Conservation (phyloP, 495 filamentous ascomycete species). For the Aspergillus baeticus region DNA sequence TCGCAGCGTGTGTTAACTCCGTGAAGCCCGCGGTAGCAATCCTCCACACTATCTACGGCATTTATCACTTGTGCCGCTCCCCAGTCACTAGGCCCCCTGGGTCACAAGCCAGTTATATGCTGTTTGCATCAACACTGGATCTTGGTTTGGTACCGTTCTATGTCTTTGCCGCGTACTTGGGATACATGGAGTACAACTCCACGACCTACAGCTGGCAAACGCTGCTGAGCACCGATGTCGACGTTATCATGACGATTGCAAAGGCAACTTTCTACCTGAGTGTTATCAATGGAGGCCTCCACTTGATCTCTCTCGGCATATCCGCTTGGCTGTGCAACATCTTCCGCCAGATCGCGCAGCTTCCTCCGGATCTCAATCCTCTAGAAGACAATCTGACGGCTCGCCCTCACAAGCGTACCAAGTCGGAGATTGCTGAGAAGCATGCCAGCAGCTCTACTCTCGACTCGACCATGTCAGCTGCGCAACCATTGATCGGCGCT, state of each 20-base stretch:
- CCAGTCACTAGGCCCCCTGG: slow-evolving; percentile 66
- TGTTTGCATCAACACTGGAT: slow-evolving; percentile 75
- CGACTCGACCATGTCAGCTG: slow-evolving; percentile 50
- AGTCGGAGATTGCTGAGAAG: slow-evolving; percentile 63
- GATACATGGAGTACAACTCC: slow-evolving; percentile 41
- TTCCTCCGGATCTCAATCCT: slow-evolving; percentile 92
- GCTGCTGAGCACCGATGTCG: slow-evolving; percentile 48
- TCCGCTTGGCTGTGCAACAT: slow-evolving; percentile 69
- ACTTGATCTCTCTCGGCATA: slow-evolving; percentile 65
- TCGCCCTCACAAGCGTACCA: slow-evolving; percentile 72
- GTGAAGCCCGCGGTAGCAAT: slow-evolving; percentile 67
- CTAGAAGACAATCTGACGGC: slow-evolving; percentile 83
- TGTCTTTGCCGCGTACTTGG: slow-evolving; percentile 63
- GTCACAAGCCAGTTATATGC: slow-evolving; percentile 79
- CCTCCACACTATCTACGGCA: slow-evolving; percentile 67
- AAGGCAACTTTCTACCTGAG: slow-evolving; percentile 62
- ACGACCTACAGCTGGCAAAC: slow-evolving; percentile 59
- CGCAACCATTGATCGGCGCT: slow-evolving; percentile 55
- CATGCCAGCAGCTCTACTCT: slow-evolving; percentile 52
- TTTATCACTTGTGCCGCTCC: slow-evolving; percentile 71
- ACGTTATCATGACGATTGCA: slow-evolving; percentile 53
- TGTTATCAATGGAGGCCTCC: slow-evolving; percentile 60
- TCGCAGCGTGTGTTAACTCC: neutral
- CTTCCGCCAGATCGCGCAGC: slow-evolving; percentile 73
- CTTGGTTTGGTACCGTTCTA: slow-evolving; percentile 73